A percentile compares a stretch with the other conserved stretches of the same genome.
phyloP scores from a whole-genome alignment of 352 stramenopile genomes.

The Salisapilia sapeloensis region DNA sequence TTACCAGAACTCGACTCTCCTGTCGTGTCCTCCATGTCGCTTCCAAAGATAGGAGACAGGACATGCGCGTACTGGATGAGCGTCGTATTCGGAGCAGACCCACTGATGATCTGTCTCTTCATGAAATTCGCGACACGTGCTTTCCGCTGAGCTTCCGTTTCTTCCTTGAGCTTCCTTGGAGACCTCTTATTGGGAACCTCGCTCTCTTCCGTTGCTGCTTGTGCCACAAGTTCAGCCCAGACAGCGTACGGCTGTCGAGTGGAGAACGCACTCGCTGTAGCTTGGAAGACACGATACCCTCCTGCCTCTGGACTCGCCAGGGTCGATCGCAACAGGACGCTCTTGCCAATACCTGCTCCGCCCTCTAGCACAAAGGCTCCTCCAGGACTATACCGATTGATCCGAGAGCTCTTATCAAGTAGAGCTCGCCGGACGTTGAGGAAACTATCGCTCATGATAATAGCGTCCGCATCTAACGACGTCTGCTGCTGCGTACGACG shows the following conservation, averaged over 20 bases:
- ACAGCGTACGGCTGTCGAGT: constrained; percentile 66
- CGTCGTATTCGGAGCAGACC: constrained; percentile 48
- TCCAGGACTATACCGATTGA: constrained; percentile 44
- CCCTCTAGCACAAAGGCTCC: constrained; percentile 67
- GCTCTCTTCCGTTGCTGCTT: background rate
- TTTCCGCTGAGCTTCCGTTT: constrained; percentile 16
- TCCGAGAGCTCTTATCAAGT: constrained; percentile 38
- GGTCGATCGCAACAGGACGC: constrained; percentile 44
- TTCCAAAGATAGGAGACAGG: constrained; percentile 31
- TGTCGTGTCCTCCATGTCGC: background rate
- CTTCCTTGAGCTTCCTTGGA: background rate
- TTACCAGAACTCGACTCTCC: constrained; percentile 2
- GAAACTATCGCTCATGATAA: constrained; percentile 56
- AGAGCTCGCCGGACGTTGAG: constrained; percentile 23
- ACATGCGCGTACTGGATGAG: constrained; percentile 31
- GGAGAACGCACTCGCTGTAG: constrained; percentile 53
- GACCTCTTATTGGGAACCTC: background rate
- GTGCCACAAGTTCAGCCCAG: constrained; percentile 65
- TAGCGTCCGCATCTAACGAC: constrained; percentile 13
- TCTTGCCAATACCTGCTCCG: constrained; percentile 76
- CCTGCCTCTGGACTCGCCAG: constrained; percentile 25
- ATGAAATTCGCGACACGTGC: constrained; percentile 43
- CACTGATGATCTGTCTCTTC: constrained; percentile 36
- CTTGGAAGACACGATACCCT: constrained; percentile 38
- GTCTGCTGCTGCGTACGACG: constrained; percentile 27